These are phyloP conservation scores for Pecoramyces ruminantium DNA, from an alignment of 192 early-diverging fungal species.

Conservation along the genomic window DNA sequence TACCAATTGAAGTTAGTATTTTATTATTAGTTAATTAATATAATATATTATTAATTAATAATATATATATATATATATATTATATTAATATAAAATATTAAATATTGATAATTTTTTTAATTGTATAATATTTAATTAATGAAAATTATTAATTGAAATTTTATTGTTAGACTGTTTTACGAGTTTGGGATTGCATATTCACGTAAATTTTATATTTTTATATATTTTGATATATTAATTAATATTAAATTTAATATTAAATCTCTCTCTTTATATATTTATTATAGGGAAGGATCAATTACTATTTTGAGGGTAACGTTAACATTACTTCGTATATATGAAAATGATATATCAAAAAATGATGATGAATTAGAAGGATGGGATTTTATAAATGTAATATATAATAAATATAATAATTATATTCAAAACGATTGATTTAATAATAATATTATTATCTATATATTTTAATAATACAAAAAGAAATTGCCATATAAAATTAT, in stretches of 20 bases:
- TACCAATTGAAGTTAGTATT: conserved; percentile 45
- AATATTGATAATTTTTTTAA: too few relatives aligned
- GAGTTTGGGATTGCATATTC: conserved; percentile 70
- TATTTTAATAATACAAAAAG: conserved; percentile 10
- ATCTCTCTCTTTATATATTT: background rate
- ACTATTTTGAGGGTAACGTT: conserved; percentile 57
- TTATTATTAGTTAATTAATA: background rate
- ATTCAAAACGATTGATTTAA: too few relatives aligned
- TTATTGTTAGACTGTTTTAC: conserved; percentile 36
- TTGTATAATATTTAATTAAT: too few relatives aligned
- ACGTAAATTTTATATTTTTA: conserved; percentile 29
- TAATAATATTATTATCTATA: too few relatives aligned
- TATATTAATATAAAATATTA: too few relatives aligned
- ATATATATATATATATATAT: background rate
- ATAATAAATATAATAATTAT: too few relatives aligned
- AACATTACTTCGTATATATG: conserved; percentile 50
- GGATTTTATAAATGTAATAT: background rate
- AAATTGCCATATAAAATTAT: conserved; percentile 43
- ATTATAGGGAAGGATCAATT: conserved; percentile 43
- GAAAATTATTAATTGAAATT: too few relatives aligned
- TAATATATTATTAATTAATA: background rate
- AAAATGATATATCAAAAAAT: conserved; percentile 32
- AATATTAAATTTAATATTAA: too few relatives aligned
- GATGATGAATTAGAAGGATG: conserved; percentile 25
- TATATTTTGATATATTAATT: too few relatives aligned